Evolutionary conservation across 345 rosid species (phyloP).

Genomic region (Citrus reticulata): DNA sequence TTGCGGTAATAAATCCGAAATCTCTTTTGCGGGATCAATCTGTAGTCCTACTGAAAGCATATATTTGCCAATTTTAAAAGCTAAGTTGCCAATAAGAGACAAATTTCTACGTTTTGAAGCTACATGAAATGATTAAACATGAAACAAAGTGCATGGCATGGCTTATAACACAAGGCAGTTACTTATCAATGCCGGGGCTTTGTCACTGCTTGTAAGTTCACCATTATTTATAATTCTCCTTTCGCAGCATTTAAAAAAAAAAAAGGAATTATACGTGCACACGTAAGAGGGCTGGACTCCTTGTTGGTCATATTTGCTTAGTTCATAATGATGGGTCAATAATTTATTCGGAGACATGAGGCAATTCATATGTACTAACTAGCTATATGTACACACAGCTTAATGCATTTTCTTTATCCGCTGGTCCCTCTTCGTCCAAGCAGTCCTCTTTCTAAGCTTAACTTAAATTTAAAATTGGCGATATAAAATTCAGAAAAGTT

Average conservation of each 20-base stretch:
- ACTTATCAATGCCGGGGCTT: neutral
- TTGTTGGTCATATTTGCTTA: neutral
- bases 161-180: neutral
- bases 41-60: neutral
- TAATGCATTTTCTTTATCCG: neutral
- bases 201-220: no score
- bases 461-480: no score
- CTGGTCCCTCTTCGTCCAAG: neutral
- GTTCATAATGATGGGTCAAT: neutral
- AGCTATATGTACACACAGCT: neutral
- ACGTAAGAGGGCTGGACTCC: neutral
- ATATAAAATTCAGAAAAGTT: neutral
- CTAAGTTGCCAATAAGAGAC: slow-evolving; percentile 14
- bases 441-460: no score
- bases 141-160: slow-evolving; percentile 17
- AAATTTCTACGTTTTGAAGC: slow-evolving; percentile 12
- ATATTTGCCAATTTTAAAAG: slow-evolving; percentile 21
- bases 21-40: neutral
- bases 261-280: no score
- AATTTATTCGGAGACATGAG: neutral
- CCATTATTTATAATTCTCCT: neutral
- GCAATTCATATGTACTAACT: no score
- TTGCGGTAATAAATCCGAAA: no score
- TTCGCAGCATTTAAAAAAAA: neutral
- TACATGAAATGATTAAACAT: slow-evolving; percentile 13